Evolutionary conservation across 2,329 filamentous ascomycete species (phyloP).

Genomic region (Aspergillus ochraceoroseus): DNA sequence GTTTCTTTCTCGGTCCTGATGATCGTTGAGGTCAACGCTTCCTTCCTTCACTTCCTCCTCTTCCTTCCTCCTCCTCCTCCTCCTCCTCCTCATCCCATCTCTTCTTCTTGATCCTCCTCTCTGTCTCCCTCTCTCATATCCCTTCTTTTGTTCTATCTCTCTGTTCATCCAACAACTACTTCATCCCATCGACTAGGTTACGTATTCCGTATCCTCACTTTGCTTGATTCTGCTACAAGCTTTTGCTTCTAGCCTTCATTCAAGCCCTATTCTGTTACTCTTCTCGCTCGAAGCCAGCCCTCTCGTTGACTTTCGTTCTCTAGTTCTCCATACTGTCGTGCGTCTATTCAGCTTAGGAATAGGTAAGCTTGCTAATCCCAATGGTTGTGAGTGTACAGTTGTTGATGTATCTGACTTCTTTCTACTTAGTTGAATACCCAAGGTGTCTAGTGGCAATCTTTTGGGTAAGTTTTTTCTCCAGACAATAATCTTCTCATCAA

Average conservation of each 20-base stretch:
- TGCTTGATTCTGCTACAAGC: slow-evolving; percentile 45
- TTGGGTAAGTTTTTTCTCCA: slow-evolving; percentile 6
- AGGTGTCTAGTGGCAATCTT: slow-evolving; percentile 5
- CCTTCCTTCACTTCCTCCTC: slow-evolving; percentile 5
- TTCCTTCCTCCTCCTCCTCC: slow-evolving; percentile 12
- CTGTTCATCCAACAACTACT: slow-evolving; percentile 29
- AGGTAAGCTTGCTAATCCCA: background rate
- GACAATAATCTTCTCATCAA: too few species aligned
- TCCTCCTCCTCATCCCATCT: slow-evolving; percentile 8
- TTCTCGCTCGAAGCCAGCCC: too few species aligned
- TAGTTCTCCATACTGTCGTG: too few species aligned
- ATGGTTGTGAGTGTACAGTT: background rate
- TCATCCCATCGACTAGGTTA: slow-evolving; percentile 55
- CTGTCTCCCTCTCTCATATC: slow-evolving; percentile 16
- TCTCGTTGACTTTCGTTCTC: slow-evolving; percentile 7
- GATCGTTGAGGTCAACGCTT: too few species aligned
- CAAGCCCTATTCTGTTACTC: background rate
- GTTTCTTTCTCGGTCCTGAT: background rate
- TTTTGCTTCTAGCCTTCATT: slow-evolving; percentile 30
- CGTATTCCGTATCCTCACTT: slow-evolving; percentile 9
- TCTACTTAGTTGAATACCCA: background rate
- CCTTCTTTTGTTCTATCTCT: background rate
- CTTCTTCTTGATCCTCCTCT: slow-evolving; percentile 1
- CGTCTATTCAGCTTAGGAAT: slow-evolving; percentile 6
- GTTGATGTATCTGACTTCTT: slow-evolving; percentile 1